Evolutionary conservation across 257 asterid genomes (phyloP).

Genomic region (Fraxinus quadrangulata): DNA sequence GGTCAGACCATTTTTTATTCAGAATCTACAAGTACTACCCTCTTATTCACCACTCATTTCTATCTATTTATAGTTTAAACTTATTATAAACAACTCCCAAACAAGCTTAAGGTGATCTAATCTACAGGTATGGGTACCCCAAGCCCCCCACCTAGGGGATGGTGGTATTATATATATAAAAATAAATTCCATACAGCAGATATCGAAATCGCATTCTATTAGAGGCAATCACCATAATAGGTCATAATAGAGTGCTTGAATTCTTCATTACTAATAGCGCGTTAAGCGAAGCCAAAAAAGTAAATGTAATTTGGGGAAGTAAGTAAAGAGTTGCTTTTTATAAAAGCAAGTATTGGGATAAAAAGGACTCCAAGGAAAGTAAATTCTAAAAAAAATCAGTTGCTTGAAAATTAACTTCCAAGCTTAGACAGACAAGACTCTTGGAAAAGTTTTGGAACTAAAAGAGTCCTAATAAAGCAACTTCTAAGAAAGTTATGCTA

Average conservation of each 20-base stretch:
- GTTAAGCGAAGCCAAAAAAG: background rate
- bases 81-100: too few relatives aligned
- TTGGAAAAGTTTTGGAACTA: background rate
- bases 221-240: background rate
- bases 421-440: background rate
- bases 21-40: too few relatives aligned
- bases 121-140: background rate
- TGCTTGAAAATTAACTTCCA: background rate
- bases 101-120: background rate
- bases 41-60: too few relatives aligned
- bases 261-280: background rate
- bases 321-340: background rate
- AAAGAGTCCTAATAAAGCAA: background rate
- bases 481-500: background rate
- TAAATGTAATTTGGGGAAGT: background rate
- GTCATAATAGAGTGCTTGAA: background rate
- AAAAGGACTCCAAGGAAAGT: background rate
- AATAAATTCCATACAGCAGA: background rate
- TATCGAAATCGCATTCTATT: background rate
- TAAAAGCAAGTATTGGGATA: background rate
- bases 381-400: background rate
- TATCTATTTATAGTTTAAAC: too few relatives aligned
- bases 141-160: background rate
- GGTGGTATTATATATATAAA: background rate
- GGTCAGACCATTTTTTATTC: too few relatives aligned